Base-by-base conservation (phyloP, 139 green algal genomes). In the Coelastrella sp. region DNA sequence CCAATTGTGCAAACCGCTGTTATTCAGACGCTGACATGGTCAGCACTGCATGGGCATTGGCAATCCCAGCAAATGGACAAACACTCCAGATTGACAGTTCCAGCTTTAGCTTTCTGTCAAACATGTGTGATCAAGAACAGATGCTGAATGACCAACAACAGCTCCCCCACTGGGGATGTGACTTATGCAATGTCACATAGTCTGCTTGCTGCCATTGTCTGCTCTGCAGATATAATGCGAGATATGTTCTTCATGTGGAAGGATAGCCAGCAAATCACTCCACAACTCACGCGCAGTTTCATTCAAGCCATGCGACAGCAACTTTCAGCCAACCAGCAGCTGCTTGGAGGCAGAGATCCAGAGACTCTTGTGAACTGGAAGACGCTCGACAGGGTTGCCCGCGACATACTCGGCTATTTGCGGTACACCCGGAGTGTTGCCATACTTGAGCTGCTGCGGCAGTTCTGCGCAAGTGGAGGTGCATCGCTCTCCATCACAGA, bases 361-460 rank as follows among this genome's bases (percentile, higher is more conserved):
- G 17, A 11, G 17, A 15, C 48, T 11, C 48, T 23, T 57, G 48
- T 48, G 64, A 32, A 73, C 64, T 27, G 35, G n/a, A 25, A 53
- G 21, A 30, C 15, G 2, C 53, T 51, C 37, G 25, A 34, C 5
- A 45, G 25, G 11, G 37, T 76, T 0, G 67, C 67, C 15, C 15
- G 19, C 8, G 67, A 76, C 37, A 25, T 76, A 19, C 37, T 76
- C 15, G 34, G 27, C 37, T 76, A 76, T n/a, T 17, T 76, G 0
- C 67, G 67, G 21, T 34, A 45, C 37, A 48, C 67, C 2, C 32
- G 40, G 19, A 76, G 67, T 34, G 67, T 48, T 17, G 35, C 67
- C 8, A 45, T 76, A 19, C 67, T 76, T 3, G n/a, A 45, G 6
- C 37, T 76, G 67, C 67, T 76, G 67, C 67, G 67, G 6, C 17